These are phyloP conservation scores for Malus hybrid DNA, from an alignment of 331 rosid genomes.

Conservation along the genomic window DNA sequence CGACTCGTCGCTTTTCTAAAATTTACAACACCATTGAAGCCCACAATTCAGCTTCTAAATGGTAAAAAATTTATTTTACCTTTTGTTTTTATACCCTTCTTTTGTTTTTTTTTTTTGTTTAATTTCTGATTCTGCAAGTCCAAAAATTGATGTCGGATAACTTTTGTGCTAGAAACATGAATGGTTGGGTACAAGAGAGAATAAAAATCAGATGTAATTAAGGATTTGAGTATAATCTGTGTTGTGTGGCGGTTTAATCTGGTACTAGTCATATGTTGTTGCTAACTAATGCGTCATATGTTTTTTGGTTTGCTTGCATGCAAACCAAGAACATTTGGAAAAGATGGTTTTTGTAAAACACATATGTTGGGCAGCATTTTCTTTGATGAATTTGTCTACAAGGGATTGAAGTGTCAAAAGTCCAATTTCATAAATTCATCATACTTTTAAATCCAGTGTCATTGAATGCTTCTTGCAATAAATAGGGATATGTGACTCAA, in stretches of 20 bases:
- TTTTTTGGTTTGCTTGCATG: not conserved
- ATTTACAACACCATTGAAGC: constrained; percentile 41
- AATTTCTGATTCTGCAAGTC: not conserved
- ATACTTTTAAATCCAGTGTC: not conserved
- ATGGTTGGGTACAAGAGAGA: too few relatives aligned
- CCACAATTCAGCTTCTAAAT: constrained; percentile 37
- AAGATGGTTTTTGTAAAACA: not conserved
- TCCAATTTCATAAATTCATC: not conserved
- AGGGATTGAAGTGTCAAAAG: not conserved
- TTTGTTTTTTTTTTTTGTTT: not conserved
- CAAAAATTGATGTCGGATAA: too few relatives aligned
- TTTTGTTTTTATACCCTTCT: too few relatives aligned
- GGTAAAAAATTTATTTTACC: constrained; percentile 6
- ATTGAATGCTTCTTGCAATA: not conserved
- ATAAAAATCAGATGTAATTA: not conserved
- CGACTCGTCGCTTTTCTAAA: constrained; percentile 48
- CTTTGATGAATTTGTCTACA: not conserved
- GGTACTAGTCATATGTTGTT: not conserved
- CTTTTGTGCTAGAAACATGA: too few relatives aligned
- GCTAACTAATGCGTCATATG: not conserved
- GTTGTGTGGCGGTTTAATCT: not conserved
- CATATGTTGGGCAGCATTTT: not conserved
- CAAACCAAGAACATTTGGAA: not conserved
- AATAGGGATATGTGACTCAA: not conserved
- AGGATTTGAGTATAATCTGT: not conserved